These are phyloP conservation scores for Lactuca sativa DNA, from an alignment of 129 eudicot genomes.

Conservation along the genomic window DNA sequence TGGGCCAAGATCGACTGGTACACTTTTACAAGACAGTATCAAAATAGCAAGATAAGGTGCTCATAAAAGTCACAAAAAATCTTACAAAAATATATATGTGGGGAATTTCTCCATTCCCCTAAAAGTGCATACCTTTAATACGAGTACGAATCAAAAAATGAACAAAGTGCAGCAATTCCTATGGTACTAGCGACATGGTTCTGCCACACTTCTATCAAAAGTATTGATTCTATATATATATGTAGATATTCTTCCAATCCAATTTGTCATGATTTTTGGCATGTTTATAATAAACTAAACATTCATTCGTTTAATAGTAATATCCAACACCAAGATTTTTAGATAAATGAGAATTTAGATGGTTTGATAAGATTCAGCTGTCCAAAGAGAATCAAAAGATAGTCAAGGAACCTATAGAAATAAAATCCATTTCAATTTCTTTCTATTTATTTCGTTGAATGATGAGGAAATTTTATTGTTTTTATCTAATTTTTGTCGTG, in stretches of 20 bases:
- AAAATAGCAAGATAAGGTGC: slow-evolving; percentile 34
- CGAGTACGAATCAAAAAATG: slow-evolving; percentile 34
- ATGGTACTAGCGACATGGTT: slow-evolving; percentile 40
- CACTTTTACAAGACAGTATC: slow-evolving; percentile 28
- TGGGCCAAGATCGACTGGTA: slow-evolving; percentile 20
- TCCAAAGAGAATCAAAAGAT: slow-evolving; percentile 31
- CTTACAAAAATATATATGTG: slow-evolving; percentile 19
- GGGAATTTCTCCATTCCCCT: slow-evolving; percentile 26
- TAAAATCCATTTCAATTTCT: neutral
- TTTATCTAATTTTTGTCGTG: slow-evolving; percentile 10
- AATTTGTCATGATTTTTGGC: slow-evolving; percentile 27
- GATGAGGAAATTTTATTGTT: slow-evolving; percentile 8
- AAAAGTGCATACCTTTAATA: slow-evolving; percentile 32
- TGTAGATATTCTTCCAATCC: slow-evolving; percentile 32
- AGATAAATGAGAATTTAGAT: slow-evolving; percentile 23
- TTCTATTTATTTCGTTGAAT: neutral
- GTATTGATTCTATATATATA: slow-evolving; percentile 40
- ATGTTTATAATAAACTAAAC: slow-evolving; percentile 9
- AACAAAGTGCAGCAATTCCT: slow-evolving; percentile 36
- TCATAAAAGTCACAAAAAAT: slow-evolving; percentile 25
- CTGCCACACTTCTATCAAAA: slow-evolving; percentile 39
- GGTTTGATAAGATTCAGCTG: slow-evolving; percentile 29
- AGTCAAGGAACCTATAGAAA: slow-evolving; percentile 7
- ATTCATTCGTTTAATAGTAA: slow-evolving; percentile 5
- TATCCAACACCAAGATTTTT: slow-evolving; percentile 24